These are phyloP conservation scores for Lachancea waltii DNA, from an alignment of 805 yeast species.

Conservation along the genomic window DNA sequence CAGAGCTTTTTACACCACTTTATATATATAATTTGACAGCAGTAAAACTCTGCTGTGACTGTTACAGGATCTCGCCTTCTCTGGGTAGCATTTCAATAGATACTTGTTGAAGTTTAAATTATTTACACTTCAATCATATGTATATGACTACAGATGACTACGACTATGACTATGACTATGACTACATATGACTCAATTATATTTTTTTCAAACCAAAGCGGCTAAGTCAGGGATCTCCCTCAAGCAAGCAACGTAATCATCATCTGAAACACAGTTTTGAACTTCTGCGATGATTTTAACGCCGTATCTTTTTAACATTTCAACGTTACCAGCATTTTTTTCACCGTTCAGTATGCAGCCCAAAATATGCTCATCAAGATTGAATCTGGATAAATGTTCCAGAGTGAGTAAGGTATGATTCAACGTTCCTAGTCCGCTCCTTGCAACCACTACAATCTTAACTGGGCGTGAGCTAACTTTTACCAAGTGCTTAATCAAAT, in stretches of 20 bases:
- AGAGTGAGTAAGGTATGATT: conserved; percentile 29
- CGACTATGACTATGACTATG: not conserved
- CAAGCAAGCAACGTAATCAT: conserved; percentile 9
- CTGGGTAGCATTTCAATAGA: too few relatives aligned
- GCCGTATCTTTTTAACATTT: conserved; percentile 18
- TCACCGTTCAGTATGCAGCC: conserved; percentile 27
- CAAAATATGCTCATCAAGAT: conserved; percentile 14
- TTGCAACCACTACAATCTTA: conserved; percentile 25
- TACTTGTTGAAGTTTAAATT: too few relatives aligned
- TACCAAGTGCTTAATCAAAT: conserved; percentile 18
- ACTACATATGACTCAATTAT: not conserved
- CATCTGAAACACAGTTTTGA: conserved; percentile 27
- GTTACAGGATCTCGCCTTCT: too few relatives aligned
- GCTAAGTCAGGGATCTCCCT: conserved; percentile 9
- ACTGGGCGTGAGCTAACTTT: conserved; percentile 11
- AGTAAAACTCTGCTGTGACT: too few relatives aligned
- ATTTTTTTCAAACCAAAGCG: not conserved
- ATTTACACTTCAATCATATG: not conserved
- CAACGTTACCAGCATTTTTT: conserved; percentile 18
- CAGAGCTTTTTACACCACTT: not conserved
- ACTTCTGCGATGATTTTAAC: conserved; percentile 27
- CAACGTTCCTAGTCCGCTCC: conserved; percentile 29
- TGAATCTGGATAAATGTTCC: conserved; percentile 19
- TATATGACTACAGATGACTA: not conserved
- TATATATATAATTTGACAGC: too few relatives aligned